Evolutionary conservation across 768 basidiomycete species (phyloP).

Genomic region (Tulasnella sp.): DNA sequence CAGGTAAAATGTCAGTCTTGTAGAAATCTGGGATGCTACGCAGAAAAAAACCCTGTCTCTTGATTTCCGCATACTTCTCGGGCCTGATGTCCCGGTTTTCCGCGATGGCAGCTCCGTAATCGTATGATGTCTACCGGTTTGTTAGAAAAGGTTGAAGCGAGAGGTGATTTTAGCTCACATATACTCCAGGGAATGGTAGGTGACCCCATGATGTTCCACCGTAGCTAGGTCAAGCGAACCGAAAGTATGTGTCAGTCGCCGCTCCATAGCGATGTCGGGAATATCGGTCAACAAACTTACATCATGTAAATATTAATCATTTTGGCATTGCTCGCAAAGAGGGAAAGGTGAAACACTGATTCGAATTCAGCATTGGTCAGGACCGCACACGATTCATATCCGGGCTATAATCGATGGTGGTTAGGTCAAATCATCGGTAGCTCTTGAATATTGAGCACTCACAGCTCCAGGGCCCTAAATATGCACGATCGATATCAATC

Average conservation of each 20-base stretch:
- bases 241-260: background rate
- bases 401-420: slow-evolving; percentile 7
- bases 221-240: slow-evolving; percentile 15
- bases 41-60: slow-evolving; percentile 65
- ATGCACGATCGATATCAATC: background rate
- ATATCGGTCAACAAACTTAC: slow-evolving; percentile 30
- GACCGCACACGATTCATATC: slow-evolving; percentile 47
- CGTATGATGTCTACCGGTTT: slow-evolving; percentile 42
- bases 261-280: too few relatives aligned
- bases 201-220: slow-evolving; percentile 83
- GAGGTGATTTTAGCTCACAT: slow-evolving; percentile 35
- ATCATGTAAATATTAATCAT: slow-evolving; percentile 80
- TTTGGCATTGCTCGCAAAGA: slow-evolving; percentile 76
- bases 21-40: slow-evolving; percentile 68
- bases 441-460: background rate
- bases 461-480: slow-evolving; percentile 27
- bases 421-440: background rate
- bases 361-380: slow-evolving; percentile 65
- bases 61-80: slow-evolving; percentile 68
- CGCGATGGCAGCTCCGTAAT: slow-evolving; percentile 48
- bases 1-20: slow-evolving; percentile 65
- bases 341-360: slow-evolving; percentile 65
- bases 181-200: slow-evolving; percentile 66
- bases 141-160: background rate
- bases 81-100: slow-evolving; percentile 47